Evolutionary conservation across 2,329 filamentous ascomycete species (phyloP), one percentile per base, ranked within the genome.

Genomic region (Trichoderma aggressivum): DNA sequence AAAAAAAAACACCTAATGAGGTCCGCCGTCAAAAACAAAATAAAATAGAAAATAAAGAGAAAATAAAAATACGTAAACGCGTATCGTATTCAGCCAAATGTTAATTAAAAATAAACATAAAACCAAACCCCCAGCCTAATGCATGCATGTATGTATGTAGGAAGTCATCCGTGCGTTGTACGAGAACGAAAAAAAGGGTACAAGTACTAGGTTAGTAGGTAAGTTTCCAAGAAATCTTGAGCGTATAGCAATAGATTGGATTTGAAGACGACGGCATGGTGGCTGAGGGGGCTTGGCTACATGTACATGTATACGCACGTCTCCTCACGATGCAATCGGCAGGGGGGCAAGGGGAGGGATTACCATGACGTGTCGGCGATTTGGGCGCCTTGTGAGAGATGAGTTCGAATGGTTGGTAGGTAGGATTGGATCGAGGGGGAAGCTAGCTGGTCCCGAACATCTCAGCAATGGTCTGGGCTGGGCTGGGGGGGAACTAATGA

Each of bases 281-380:
- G 60, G 60, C 60, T 63, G 60, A 43, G 39, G 26, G 60, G 60
- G 60, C 60, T 63, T 63, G 36, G 60, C 60, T 28, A 43, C 39
- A 43, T 43, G 39, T 43, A 32, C n/a, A n/a, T n/a, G 30, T 43
- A 43, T 43, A 43, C 18, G 5, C 26, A 18, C 60, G 18, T n/a
- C 21, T 47, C 43, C 43, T 63, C 1, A 12, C 39, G 60, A 63
- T 30, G 18, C 11, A n/a, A 30, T 39, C 10, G 39, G 18, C 32
- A 21, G 28, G 39, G 39, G 60, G 26, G 26, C 26, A 28, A 14
- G 7, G 7, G 14, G 43, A n/a, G 43, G n/a, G 43, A 50, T 39
- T 21, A 16, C 60, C 60, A 30, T 63, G 60, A 63, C 60, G 60
- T 63, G 60, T 63, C 34, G 8, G 34, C 18, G 36, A 47, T 53